Evolutionary conservation across 2,329 filamentous ascomycete genomes (phyloP), one percentile per base, ranked within the genome.

Genomic region (Apiospora phragmitis): DNA sequence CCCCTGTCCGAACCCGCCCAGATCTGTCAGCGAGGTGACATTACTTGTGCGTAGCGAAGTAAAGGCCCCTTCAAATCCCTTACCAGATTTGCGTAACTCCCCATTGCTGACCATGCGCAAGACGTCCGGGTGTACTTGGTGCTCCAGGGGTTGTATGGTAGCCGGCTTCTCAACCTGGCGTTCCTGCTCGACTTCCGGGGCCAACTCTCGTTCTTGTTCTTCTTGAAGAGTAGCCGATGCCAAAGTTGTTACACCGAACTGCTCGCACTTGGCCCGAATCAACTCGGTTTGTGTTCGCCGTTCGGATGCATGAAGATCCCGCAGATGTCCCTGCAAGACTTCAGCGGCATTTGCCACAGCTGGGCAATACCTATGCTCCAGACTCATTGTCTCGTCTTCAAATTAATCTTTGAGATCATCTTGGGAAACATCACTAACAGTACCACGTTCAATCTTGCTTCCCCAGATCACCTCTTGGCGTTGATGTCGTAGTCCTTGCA

Each of bases 121-220:
- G 0, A 93, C 68, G 43, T 86, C 79, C 0, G 69, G 14, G 67
- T 90, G 84, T 0, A 90, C 14, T 0, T 0, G 2, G 62, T 91
- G 87, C 0, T 8, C 0, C 0, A 73, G 75, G 0, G 90, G 82
- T 0, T 74, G 45, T 0, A 82, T 81, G 0, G 77, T 70, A 0
- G 77, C 74, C 0, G 89, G 87, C 1, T 81, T 81, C 72, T 92
- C 81, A 0, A 88, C 73, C 65, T 92, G 80, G 0, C 84, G 81
- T 74, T 93, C 89, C 32, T 86, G 80, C 72, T 93, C 89, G 0
- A 88, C 84, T 72, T 94, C 91, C 0, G 89, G 89, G 0, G 88
- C 83, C 0, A 94, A 80, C 72, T 93, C 92, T 0, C 91, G 84
- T 75, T 94, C 91, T 72, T 93, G 90, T 70, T 94, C 92, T 74